Percentiles rank a stretch among this genome's conserved stretches.
These are phyloP conservation scores for Arthrobotrys entomopaga DNA, from an alignment of 2,329 filamentous ascomycete species.

Conservation along the genomic window DNA sequence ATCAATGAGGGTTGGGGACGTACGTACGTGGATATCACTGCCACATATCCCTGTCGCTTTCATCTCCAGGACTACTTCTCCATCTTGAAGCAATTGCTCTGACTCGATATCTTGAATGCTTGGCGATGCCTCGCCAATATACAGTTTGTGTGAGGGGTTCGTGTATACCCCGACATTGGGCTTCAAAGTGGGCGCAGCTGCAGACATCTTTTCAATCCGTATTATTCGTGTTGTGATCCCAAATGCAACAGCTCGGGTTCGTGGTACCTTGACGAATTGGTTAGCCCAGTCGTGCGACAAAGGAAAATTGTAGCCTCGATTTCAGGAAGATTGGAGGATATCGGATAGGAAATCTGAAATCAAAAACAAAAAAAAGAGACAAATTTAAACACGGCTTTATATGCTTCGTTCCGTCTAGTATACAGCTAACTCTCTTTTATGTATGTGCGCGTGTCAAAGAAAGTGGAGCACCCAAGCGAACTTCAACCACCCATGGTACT, in stretches of 20 bases:
- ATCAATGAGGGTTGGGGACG: neutral
- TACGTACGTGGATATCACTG: conserved; percentile 64
- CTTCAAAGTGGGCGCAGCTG: conserved; percentile 70
- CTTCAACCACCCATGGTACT: neutral
- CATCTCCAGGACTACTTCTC: conserved; percentile 82
- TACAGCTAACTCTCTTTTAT: no score
- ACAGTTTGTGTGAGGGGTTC: conserved; percentile 90
- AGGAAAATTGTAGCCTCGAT: no score
- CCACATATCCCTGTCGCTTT: conserved; percentile 97
- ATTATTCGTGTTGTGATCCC: conserved; percentile 25
- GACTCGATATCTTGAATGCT: conserved; percentile 77
- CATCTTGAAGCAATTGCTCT: conserved; percentile 63
- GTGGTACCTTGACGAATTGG: neutral
- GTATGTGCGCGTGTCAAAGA: neutral
- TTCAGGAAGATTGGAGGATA: no score
- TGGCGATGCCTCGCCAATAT: conserved; percentile 82
- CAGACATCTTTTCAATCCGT: conserved; percentile 18
- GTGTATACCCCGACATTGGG: conserved; percentile 96
- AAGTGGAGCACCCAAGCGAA: neutral
- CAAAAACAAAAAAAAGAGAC: neutral
- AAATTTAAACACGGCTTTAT: conserved; percentile 3
- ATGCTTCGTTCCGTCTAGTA: neutral
- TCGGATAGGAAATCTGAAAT: no score
- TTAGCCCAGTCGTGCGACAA: neutral
- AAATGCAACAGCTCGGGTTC: conserved; percentile 29